Conservation (phyloP, 2,329 filamentous ascomycete species). For the Incumbomyces delicatus region DNA sequence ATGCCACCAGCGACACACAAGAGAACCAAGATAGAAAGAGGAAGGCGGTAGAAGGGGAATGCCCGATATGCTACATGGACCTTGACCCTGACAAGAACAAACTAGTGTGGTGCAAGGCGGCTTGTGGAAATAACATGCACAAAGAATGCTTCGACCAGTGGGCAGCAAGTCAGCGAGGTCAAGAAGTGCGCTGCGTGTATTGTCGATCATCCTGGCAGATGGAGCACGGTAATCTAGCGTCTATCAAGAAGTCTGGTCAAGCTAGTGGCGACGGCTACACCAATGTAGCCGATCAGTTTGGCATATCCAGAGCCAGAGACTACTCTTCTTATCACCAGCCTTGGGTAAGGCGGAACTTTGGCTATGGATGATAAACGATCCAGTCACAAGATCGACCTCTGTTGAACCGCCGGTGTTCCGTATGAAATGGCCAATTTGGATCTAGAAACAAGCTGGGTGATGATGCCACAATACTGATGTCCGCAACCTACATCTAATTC, state of each 20-base stretch:
- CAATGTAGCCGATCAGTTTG: conserved; percentile 35
- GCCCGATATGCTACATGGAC: conserved; percentile 53
- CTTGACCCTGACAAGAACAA: conserved; percentile 38
- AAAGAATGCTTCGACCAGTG: conserved; percentile 48
- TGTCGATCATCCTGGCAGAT: conserved; percentile 35
- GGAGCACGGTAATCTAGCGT: conserved; percentile 23
- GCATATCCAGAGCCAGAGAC: conserved; percentile 29
- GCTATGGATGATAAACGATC: conserved; percentile 2
- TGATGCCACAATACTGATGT: too few species aligned
- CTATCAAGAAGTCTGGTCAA: conserved; percentile 23
- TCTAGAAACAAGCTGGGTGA: too few species aligned
- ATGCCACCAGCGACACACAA: conserved; percentile 22
- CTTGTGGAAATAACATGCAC: conserved; percentile 56
- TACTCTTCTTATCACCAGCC: conserved; percentile 33
- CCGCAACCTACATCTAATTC: too few species aligned
- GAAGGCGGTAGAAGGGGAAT: conserved; percentile 52
- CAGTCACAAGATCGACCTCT: too few species aligned
- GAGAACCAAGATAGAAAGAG: conserved; percentile 38
- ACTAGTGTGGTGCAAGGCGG: conserved; percentile 49
- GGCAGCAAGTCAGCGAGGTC: conserved; percentile 29
- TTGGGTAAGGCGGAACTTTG: conserved; percentile 25
- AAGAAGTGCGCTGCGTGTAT: conserved; percentile 34
- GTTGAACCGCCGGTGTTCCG: too few species aligned
- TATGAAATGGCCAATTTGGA: too few species aligned
- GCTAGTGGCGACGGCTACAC: conserved; percentile 34